These are phyloP conservation scores for Posidonia australis DNA, from an alignment of 106 monocot genomes.

Conservation along the genomic window DNA sequence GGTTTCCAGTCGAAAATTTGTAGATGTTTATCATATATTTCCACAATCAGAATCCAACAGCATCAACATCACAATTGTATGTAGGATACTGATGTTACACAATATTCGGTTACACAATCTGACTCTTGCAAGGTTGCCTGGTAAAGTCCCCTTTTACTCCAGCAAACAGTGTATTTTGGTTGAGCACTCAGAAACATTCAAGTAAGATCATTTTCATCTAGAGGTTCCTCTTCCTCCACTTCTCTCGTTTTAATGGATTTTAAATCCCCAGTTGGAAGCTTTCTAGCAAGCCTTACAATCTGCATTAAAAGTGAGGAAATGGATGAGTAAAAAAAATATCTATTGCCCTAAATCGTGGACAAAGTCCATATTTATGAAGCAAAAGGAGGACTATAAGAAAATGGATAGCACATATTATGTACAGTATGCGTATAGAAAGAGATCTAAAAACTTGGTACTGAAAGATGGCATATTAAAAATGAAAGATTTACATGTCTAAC, in stretches of 20 bases:
- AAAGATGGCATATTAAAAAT: no score
- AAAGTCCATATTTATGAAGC: no score
- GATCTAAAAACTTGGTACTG: no score
- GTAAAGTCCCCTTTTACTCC: no score
- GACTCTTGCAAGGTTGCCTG: background rate
- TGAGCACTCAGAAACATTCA: conserved; percentile 4
- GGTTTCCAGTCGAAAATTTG: conserved; percentile 21
- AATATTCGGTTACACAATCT: background rate
- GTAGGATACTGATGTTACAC: background rate
- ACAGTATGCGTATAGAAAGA: no score
- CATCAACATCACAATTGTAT: background rate
- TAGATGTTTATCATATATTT: background rate
- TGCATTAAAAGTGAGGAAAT: no score
- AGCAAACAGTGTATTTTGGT: background rate
- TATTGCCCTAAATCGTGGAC: no score
- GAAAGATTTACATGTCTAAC: no score
- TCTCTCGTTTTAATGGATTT: conserved; percentile 32
- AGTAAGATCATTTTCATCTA: conserved; percentile 85
- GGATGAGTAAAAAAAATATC: no score
- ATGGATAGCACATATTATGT: no score
- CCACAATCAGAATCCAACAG: background rate
- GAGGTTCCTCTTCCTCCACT: conserved; percentile 28
- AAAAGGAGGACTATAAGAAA: no score
- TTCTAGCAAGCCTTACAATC: conserved; percentile 66
- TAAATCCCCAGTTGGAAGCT: conserved; percentile 81